These are phyloP conservation scores for Endoconidiophora laricicola DNA, from an alignment of 2,329 filamentous ascomycete genomes.

Conservation along the genomic window DNA sequence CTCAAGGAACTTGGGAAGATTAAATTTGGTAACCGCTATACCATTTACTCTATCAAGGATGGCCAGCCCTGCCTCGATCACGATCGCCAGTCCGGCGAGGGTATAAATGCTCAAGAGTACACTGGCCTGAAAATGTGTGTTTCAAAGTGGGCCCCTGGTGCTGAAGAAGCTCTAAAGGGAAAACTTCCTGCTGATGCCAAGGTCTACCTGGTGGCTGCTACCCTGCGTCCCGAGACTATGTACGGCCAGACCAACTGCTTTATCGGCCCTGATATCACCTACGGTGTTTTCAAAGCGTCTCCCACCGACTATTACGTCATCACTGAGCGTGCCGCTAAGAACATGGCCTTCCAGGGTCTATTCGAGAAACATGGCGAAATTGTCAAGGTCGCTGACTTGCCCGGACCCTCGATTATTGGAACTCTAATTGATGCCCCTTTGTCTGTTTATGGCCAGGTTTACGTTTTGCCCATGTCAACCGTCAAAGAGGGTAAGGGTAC, in stretches of 20 bases:
- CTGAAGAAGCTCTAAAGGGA: constrained; percentile 52
- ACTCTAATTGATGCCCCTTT: constrained; percentile 82
- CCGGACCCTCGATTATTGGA: constrained; percentile 68
- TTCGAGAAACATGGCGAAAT: constrained; percentile 63
- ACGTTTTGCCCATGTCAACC: constrained; percentile 88
- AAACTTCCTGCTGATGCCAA: constrained; percentile 66
- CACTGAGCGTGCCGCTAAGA: constrained; percentile 72
- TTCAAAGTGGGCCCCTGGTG: constrained; percentile 69
- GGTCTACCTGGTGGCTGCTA: constrained; percentile 82
- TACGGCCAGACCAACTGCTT: constrained; percentile 96
- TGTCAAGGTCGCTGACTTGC: constrained; percentile 56
- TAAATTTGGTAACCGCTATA: constrained; percentile 84
- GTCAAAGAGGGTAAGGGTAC: constrained; percentile 89
- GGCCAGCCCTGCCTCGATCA: constrained; percentile 32
- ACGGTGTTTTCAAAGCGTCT: constrained; percentile 70
- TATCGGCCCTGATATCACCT: constrained; percentile 74
- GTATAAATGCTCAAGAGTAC: constrained; percentile 70
- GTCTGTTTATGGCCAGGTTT: constrained; percentile 66
- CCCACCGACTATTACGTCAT: constrained; percentile 71
- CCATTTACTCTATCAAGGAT: constrained; percentile 76
- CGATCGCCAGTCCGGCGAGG: constrained; percentile 30
- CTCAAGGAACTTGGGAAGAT: constrained; percentile 83
- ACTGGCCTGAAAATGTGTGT: constrained; percentile 83
- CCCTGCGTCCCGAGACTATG: constrained; percentile 92
- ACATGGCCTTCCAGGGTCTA: constrained; percentile 89